These are phyloP conservation scores for Speleostelium caveatum DNA, from an alignment of 78 protist genomes.

Conservation along the genomic window DNA sequence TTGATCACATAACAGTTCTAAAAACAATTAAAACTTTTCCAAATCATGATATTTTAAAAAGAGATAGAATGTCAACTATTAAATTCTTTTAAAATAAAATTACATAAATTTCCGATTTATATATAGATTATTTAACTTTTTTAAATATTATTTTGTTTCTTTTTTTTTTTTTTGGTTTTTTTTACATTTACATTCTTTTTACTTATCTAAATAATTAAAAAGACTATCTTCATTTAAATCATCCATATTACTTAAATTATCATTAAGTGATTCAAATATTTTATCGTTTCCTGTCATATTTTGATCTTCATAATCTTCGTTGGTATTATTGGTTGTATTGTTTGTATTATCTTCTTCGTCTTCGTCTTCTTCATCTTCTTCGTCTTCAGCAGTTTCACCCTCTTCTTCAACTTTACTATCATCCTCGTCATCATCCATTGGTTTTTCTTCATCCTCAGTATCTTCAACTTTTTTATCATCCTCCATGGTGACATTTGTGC, in stretches of 20 bases:
- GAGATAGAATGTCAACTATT: conserved; percentile 58
- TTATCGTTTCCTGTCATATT: not conserved
- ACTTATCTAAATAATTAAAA: not conserved
- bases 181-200: conserved; percentile 1
- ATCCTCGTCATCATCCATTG: not conserved
- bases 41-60: conserved; percentile 53
- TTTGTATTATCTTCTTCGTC: conserved; percentile 8
- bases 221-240: not conserved
- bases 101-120: not conserved
- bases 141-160: not conserved
- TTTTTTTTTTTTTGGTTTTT: not conserved
- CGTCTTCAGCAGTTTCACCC: not conserved
- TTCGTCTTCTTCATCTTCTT: conserved; percentile 17
- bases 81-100: conserved; percentile 42
- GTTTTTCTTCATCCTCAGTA: not conserved
- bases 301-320: not conserved
- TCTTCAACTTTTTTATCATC: not conserved
- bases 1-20: conserved; percentile 21
- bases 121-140: not conserved
- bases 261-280: not conserved
- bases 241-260: not conserved
- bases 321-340: not conserved
- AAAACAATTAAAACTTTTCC: conserved; percentile 52
- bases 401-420: not conserved
- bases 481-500: not conserved